Conservation (phyloP, 768 basidiomycete genomes). For the Leucosporidium yakuticum region DNA sequence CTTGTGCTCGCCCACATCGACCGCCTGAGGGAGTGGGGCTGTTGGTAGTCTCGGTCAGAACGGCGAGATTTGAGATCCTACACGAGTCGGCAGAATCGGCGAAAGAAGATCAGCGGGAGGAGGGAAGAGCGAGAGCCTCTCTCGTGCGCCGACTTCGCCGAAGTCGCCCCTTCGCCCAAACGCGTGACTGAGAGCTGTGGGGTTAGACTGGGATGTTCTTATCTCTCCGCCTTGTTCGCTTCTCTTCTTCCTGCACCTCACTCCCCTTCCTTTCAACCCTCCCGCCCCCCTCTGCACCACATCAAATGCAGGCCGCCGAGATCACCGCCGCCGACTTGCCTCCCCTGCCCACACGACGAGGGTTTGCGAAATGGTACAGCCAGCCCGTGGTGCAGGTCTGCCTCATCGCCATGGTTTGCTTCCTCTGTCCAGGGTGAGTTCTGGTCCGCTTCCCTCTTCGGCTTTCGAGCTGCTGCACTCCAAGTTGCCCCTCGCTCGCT, state of each 20-base stretch:
- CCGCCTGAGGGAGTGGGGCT: no score
- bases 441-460: background rate
- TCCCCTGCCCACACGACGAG: slow-evolving; percentile 7
- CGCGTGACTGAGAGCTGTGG: no score
- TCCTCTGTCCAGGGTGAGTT: slow-evolving; percentile 16
- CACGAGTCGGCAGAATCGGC: no score
- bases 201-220: background rate
- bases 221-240: background rate
- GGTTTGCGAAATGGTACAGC: background rate
- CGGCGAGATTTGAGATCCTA: no score
- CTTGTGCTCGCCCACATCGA: no score
- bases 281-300: background rate
- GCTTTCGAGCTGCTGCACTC: background rate
- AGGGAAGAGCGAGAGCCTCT: no score
- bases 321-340: background rate
- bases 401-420: slow-evolving; percentile 24
- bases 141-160: background rate
- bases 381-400: slow-evolving; percentile 8
- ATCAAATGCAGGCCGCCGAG: no score
- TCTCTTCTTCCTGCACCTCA: background rate
- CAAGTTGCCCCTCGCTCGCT: background rate
- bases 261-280: background rate
- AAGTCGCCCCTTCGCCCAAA: no score
- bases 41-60: no score
- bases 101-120: no score